Base-by-base conservation (phyloP, 441 rosid species). In the Gossypium gossypioides region DNA sequence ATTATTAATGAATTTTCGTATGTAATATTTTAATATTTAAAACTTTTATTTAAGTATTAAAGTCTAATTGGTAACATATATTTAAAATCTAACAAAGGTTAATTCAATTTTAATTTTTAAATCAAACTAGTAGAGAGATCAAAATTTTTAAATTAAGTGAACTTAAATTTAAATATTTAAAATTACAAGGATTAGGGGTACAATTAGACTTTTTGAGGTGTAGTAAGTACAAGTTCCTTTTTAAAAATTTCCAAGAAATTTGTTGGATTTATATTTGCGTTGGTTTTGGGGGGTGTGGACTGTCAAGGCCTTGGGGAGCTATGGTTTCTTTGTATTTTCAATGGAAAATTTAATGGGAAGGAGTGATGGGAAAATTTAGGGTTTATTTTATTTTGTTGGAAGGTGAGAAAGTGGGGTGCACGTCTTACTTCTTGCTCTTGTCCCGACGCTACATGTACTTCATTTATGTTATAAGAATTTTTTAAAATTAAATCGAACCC, bases 361-460 rank as follows among this genome's bases (percentile, higher is more conserved):
- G 22, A 4, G 72, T n/a, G 70, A 65, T 57, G 76, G 46, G 76
- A 72, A 81, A 83, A 2, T 67, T 84, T 88, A 87, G 88, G 88
- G 89, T 69, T 75, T 78, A 75, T 22, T 6, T 19, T 21, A 19
- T 44, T 27, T 18, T 10, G 27, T 3, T 13, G 25, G 73, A 29
- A 75, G 58, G 86, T 76, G 86, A 74, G 77, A 68, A 75, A 78
- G 81, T 88, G 87, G 87, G 86, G 48, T 77, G 82, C 91, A 84
- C 85, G 86, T 81, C 83, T 79, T 76, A 64, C 80, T 76, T n/a
- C 56, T 46, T 46, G 40, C 77, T 71, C 73, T 71, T 63, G 44
- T 71, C 68, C 75, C 76, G 71, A 82, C 81, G 72, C 37, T 25
- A 8, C 37, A 10, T 54, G 51, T 54, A 54, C 25, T 8, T 54